phyloP scores from a whole-genome alignment of 2,329 filamentous ascomycete species.

The Exophiala lecanii-corni region DNA sequence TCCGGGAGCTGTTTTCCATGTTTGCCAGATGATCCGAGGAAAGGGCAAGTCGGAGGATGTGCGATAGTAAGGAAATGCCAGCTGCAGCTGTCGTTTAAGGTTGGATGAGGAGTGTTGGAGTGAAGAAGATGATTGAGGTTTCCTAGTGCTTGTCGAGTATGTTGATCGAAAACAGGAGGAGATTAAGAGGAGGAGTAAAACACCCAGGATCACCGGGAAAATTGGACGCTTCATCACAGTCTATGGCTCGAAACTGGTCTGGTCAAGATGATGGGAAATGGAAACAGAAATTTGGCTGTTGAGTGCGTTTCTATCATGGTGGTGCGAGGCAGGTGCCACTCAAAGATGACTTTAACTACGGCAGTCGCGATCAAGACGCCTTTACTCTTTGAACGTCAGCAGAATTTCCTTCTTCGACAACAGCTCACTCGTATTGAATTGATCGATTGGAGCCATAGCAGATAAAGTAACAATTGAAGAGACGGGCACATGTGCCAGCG shows the following conservation, averaged over 20 bases:
- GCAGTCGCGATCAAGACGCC: too few species aligned
- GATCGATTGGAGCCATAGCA: too few species aligned
- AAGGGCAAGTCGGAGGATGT: background rate
- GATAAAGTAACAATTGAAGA: too few species aligned
- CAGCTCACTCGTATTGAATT: too few species aligned
- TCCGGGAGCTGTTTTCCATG: background rate
- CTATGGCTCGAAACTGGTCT: background rate
- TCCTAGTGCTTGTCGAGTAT: too few species aligned
- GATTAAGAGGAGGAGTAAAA: background rate
- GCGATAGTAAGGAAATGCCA: background rate
- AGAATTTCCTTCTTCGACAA: too few species aligned
- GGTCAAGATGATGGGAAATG: background rate
- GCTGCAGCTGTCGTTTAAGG: background rate
- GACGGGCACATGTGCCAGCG: too few species aligned
- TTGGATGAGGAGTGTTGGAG: background rate
- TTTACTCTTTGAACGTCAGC: too few species aligned
- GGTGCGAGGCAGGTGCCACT: too few species aligned
- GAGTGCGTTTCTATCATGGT: too few species aligned
- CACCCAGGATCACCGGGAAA: background rate
- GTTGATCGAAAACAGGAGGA: background rate
- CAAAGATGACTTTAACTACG: too few species aligned
- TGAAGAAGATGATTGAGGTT: background rate
- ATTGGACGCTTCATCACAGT: background rate
- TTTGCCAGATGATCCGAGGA: constrained; percentile 1
- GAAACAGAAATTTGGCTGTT: too few species aligned